A percentile compares a stretch with the other conserved stretches of the same genome.
Evolutionary conservation across 2,329 filamentous ascomycete genomes (phyloP).

Genomic region (Ophiocordyceps robertsii): DNA sequence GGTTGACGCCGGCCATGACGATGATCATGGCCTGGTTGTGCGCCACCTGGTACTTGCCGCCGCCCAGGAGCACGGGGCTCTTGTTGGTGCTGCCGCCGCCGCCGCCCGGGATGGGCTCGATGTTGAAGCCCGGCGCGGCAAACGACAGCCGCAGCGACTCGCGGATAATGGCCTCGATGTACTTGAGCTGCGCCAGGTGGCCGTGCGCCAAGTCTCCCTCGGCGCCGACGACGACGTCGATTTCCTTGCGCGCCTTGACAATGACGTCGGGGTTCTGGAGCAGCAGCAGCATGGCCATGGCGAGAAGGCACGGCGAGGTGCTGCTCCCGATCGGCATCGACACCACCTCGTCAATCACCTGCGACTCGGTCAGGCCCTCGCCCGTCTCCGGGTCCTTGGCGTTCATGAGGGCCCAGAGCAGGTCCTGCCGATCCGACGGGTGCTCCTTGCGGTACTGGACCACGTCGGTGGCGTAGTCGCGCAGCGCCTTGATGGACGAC

Average conservation of each 20-base stretch:
- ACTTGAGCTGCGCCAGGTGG: constrained; percentile 36
- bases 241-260: constrained; percentile 35
- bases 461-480: constrained; percentile 40
- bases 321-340: constrained; percentile 49
- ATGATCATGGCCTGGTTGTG: constrained; percentile 35
- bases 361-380: constrained; percentile 39
- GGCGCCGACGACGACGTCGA: constrained; percentile 35
- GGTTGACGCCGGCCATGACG: constrained; percentile 35
- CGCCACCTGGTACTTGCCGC: constrained; percentile 34
- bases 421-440: constrained; percentile 41
- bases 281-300: constrained; percentile 34
- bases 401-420: constrained; percentile 46
- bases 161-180: constrained; percentile 38
- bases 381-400: constrained; percentile 49
- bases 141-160: constrained; percentile 41
- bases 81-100: constrained; percentile 12
- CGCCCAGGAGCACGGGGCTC: constrained; percentile 30
- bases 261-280: constrained; percentile 34
- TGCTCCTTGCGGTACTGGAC: constrained; percentile 40
- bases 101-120: constrained; percentile 27
- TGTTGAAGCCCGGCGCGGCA: constrained; percentile 41
- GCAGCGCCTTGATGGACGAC: constrained; percentile 36
- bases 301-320: constrained; percentile 32
- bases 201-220: constrained; percentile 27
- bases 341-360: constrained; percentile 55